A percentile compares a stretch with the other conserved stretches of the same genome.
Evolutionary conservation across 2,329 filamentous ascomycete genomes (phyloP).

Genomic region (Pseudogymnoascus sp.): DNA sequence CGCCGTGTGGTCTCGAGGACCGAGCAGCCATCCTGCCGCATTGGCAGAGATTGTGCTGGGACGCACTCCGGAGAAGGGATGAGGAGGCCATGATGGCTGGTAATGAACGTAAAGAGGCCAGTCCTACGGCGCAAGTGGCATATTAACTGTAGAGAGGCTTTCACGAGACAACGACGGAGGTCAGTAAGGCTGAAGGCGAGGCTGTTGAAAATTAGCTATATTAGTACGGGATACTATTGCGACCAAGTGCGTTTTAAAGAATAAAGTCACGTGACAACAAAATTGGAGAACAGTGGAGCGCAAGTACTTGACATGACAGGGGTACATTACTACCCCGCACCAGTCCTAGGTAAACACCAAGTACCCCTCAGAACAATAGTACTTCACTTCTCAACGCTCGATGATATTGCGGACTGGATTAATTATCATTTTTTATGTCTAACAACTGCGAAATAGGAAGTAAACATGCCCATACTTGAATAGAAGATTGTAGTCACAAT

Average conservation of each 20-base stretch:
- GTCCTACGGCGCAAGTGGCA: background rate
- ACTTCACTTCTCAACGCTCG: background rate
- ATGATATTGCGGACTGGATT: background rate
- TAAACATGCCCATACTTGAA: background rate
- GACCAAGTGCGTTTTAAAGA: background rate
- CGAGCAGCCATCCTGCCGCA: constrained; percentile 27
- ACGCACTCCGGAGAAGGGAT: constrained; percentile 21
- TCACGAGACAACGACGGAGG: background rate
- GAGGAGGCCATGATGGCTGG: constrained; percentile 24
- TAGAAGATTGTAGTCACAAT: background rate
- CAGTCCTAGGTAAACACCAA: background rate
- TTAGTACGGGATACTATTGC: background rate
- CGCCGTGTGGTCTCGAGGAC: constrained; percentile 16
- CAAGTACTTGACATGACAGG: background rate
- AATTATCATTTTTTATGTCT: background rate
- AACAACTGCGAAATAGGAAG: background rate
- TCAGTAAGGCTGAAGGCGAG: constrained; percentile 2
- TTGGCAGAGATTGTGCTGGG: constrained; percentile 22
- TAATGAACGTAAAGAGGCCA: background rate
- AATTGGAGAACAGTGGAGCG: background rate
- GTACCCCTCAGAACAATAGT: background rate
- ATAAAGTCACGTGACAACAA: background rate
- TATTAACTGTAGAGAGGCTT: background rate
- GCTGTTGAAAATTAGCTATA: constrained; percentile 8
- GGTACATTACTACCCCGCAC: background rate